phyloP scores from a whole-genome alignment of 495 filamentous ascomycete genomes.

The Penicilliopsis zonata region DNA sequence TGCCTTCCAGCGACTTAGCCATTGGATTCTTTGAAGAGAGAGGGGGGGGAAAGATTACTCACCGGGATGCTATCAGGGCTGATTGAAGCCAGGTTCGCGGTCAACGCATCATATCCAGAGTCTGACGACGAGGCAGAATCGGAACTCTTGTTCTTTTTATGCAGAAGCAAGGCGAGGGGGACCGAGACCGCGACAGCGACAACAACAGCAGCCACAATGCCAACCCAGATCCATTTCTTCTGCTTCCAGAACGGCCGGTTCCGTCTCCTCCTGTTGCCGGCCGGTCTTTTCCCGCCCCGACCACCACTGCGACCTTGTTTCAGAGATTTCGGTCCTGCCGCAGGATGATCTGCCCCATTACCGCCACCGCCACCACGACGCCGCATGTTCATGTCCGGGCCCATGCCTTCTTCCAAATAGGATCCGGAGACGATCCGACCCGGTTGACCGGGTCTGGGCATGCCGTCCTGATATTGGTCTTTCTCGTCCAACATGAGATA shows the following conservation, averaged over 20 bases:
- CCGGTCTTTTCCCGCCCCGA: conserved; percentile 22
- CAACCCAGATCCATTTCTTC: conserved; percentile 26
- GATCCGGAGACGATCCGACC: conserved; percentile 56
- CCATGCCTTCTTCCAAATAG: conserved; percentile 51
- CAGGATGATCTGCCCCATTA: conserved; percentile 10
- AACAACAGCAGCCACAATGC: conserved; percentile 37
- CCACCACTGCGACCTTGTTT: conserved; percentile 20
- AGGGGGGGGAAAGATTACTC: conserved; percentile 2
- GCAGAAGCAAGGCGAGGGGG: conserved; percentile 57
- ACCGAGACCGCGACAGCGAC: conserved; percentile 62
- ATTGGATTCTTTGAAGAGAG: not conserved
- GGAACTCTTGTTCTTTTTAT: conserved; percentile 43
- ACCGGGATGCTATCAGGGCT: conserved; percentile 52
- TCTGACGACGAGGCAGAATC: conserved; percentile 14
- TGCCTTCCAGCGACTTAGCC: conserved; percentile 12
- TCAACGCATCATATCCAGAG: conserved; percentile 35
- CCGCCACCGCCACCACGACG: conserved; percentile 18
- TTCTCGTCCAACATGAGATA: conserved; percentile 5
- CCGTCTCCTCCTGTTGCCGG: conserved; percentile 4
- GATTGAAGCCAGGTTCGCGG: conserved; percentile 45
- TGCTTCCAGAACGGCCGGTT: conserved; percentile 18
- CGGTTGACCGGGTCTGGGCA: conserved; percentile 4
- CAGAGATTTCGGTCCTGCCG: conserved; percentile 15
- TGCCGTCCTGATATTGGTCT: conserved; percentile 7
- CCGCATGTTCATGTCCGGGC: conserved; percentile 24